Base-by-base conservation (phyloP, 2,329 filamentous ascomycete species). In the Triangularia verruculosa region DNA sequence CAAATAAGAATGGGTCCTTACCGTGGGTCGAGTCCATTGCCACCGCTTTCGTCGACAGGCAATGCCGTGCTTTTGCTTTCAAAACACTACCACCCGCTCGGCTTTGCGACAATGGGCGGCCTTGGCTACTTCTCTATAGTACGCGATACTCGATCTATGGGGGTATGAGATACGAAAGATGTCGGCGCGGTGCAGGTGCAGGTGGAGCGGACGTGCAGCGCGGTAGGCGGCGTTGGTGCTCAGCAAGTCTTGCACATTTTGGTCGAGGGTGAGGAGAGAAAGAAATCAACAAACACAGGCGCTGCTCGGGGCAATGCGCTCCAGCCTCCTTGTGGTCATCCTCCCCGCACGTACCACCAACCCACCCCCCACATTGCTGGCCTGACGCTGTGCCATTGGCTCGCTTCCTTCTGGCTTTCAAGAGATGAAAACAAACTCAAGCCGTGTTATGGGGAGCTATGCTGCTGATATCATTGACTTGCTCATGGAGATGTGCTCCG, bases 251-350 rank as follows among this genome's bases (percentile, higher is more conserved):
- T 62, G 65, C 63, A 60, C 67, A 63, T 62, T 68, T 66, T 66
- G 39, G 39, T 63, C 32, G 32, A 39, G 32, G 25, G 25, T 59
- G 53, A 62, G 61, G 65, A 64, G 65, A 64, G 67, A 64, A 70
- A 70, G 66, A 70, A 70, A 70, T 70, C 69, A 70, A 70, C 68
- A 71, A 71, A 70, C 69, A 70, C 55, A 62, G 56, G 64, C 69
- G 67, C 63, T 68, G 66, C 69, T 66, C 64, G 66, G 70, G 70
- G 69, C 67, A 70, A 70, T 70, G 68, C 65, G 65, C 62, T 66
- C 30, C 65, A 61, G 32, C 63, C 66, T 61, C 61, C 51, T 61
- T 62, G 51, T 57, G 39, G 58, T 66, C 62, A 60, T 61, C 62
- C 57, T n/a, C 55, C 60, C 62, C 63, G 68, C 67, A 70, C 69